phyloP scores from a whole-genome alignment of 495 filamentous ascomycete genomes.

The Venustampulla echinocandica region DNA sequence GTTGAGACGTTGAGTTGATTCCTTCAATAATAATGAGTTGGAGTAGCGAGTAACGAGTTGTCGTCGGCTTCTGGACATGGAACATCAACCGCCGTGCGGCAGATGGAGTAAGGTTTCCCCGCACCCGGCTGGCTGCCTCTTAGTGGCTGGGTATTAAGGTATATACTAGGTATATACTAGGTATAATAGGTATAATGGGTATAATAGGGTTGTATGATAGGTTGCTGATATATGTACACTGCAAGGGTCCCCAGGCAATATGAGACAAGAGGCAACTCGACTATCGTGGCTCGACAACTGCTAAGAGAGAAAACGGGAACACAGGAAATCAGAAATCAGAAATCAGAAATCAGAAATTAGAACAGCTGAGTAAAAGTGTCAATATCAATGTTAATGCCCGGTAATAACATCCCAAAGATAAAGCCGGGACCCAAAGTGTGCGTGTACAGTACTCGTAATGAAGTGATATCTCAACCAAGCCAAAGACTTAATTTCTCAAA shows the following conservation, averaged over 20 bases:
- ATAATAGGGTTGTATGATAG: background rate
- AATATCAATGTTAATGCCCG: too few species aligned
- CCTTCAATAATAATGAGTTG: background rate
- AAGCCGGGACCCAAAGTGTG: too few species aligned
- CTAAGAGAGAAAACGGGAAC: too few species aligned
- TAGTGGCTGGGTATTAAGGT: background rate
- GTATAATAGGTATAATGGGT: background rate
- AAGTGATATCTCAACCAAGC: too few species aligned
- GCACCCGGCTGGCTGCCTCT: background rate
- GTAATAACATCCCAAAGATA: too few species aligned
- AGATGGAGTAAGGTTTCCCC: conserved; percentile 1
- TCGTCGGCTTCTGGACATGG: background rate
- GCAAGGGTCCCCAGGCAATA: background rate
- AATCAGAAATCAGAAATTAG: too few species aligned
- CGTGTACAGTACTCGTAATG: too few species aligned
- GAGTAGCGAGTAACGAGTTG: too few species aligned
- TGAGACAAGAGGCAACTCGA: background rate
- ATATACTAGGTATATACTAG: background rate
- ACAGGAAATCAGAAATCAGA: too few species aligned
- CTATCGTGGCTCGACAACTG: background rate
- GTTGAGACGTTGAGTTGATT: background rate
- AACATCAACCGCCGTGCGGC: conserved; percentile 1
- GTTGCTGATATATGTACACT: background rate
- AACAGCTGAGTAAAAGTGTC: too few species aligned
- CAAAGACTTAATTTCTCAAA: too few species aligned